Evolutionary conservation across 1,284 basidiomycete species (phyloP).

Genomic region (Puccinia coronata): DNA sequence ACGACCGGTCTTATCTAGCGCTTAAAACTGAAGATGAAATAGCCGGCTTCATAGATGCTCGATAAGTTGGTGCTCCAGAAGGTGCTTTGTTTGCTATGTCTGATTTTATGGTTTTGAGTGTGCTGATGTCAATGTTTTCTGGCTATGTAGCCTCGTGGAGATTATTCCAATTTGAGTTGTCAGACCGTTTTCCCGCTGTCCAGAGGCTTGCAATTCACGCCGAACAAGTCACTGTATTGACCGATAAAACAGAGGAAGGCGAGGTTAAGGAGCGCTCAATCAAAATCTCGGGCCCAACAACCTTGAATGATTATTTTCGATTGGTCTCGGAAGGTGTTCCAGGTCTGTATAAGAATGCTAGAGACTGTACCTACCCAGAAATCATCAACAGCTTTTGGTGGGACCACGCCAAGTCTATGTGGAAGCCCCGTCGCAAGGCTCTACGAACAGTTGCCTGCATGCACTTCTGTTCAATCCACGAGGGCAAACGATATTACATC

Average conservation of each 20-base stretch:
- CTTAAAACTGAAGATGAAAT: slow-evolving; percentile 10
- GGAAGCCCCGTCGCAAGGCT: not conserved
- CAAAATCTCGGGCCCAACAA: not conserved
- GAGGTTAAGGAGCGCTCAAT: slow-evolving; percentile 51
- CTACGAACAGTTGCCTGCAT: slow-evolving; percentile 59
- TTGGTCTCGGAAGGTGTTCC: not conserved
- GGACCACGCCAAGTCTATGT: not conserved
- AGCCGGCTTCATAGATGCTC: not conserved
- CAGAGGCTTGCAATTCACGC: slow-evolving; percentile 57
- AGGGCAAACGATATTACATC: slow-evolving; percentile 61
- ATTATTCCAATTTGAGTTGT: not conserved
- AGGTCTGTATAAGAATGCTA: not conserved
- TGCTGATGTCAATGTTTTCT: slow-evolving; percentile 47
- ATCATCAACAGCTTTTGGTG: slow-evolving; percentile 3
- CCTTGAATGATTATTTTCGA: not conserved
- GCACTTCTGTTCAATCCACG: slow-evolving; percentile 59
- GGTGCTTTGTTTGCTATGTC: slow-evolving; percentile 13
- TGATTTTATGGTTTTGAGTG: slow-evolving; percentile 52
- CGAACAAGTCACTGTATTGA: slow-evolving; percentile 55
- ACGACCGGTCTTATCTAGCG: not conserved
- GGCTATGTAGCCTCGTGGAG: not conserved
- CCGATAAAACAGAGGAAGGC: slow-evolving; percentile 52
- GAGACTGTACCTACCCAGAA: not conserved
- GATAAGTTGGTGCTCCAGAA: slow-evolving; percentile 31
- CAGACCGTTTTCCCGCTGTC: slow-evolving; percentile 5